Conservation (phyloP, 805 yeast genomes). For the Candida succiphila region DNA sequence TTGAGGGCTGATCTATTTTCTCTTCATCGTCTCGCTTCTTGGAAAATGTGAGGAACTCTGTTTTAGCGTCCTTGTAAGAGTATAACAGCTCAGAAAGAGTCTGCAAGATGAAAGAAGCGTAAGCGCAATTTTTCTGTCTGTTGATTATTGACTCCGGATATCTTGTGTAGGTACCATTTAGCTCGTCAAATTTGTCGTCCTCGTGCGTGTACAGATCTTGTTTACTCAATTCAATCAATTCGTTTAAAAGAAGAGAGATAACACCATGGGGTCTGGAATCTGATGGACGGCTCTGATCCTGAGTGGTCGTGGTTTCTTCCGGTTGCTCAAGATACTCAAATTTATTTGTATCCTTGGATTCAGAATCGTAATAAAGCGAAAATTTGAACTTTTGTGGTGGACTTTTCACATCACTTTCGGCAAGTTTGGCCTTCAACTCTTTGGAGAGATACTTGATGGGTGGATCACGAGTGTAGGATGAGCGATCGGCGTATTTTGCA, state of each 20-base stretch:
- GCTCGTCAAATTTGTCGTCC: too few species aligned
- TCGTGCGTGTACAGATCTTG: too few species aligned
- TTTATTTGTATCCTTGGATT: background rate
- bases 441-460: background rate
- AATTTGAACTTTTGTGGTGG: background rate
- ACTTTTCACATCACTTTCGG: background rate
- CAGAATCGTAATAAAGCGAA: background rate
- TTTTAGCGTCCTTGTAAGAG: constrained; percentile 72
- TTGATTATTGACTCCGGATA: constrained; percentile 19
- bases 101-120: constrained; percentile 60
- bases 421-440: background rate
- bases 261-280: constrained; percentile 34
- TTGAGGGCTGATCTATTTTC: constrained; percentile 29
- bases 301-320: background rate
- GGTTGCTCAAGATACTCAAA: too few species aligned
- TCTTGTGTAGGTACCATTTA: constrained; percentile 13
- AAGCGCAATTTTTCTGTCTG: constrained; percentile 49
- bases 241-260: constrained; percentile 51
- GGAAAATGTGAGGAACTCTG: constrained; percentile 73
- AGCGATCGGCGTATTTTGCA: constrained; percentile 6
- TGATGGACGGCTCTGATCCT: too few species aligned
- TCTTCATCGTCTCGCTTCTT: constrained; percentile 36
- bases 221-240: constrained; percentile 40
- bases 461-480: background rate
- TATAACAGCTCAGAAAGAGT: constrained; percentile 60